These are phyloP conservation scores for Aphanomyces euteiches DNA, from an alignment of 352 stramenopile species.

Conservation along the genomic window DNA sequence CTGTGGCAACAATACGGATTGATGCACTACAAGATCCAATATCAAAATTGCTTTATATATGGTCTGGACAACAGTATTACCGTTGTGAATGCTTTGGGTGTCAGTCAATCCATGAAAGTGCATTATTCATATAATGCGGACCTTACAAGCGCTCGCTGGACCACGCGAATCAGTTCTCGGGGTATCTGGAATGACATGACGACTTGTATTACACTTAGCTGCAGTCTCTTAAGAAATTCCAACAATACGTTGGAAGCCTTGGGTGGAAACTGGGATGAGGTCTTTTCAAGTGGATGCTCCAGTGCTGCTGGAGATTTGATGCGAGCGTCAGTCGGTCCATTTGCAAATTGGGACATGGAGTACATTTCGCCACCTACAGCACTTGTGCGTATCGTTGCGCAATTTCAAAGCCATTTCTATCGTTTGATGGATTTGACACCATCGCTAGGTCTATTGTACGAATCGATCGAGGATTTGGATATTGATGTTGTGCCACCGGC, in stretches of 20 bases:
- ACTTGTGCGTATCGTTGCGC: background rate
- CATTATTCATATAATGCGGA: background rate
- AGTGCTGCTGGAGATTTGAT: constrained; percentile 3
- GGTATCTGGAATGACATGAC: constrained; percentile 25
- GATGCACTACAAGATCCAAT: constrained; percentile 7
- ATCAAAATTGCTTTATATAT: constrained; percentile 14
- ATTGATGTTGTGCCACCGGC: background rate
- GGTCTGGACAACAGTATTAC: constrained; percentile 8
- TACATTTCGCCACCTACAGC: background rate
- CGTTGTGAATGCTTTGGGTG: constrained; percentile 18
- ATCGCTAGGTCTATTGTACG: background rate
- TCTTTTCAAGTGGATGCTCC: background rate
- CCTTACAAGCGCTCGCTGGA: constrained; percentile 2
- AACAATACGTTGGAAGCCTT: background rate
- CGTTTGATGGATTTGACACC: background rate
- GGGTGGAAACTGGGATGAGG: background rate
- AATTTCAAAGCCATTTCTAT: background rate
- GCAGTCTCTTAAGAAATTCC: background rate
- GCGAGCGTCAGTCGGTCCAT: background rate
- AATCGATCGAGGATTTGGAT: background rate
- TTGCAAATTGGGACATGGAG: background rate
- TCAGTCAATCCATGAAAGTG: constrained; percentile 7
- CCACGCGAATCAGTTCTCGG: background rate
- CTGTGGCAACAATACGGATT: constrained; percentile 1
- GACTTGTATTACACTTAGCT: background rate